Evolutionary conservation across 495 filamentous ascomycete genomes (phyloP).

Genomic region (Xylaria grammica): DNA sequence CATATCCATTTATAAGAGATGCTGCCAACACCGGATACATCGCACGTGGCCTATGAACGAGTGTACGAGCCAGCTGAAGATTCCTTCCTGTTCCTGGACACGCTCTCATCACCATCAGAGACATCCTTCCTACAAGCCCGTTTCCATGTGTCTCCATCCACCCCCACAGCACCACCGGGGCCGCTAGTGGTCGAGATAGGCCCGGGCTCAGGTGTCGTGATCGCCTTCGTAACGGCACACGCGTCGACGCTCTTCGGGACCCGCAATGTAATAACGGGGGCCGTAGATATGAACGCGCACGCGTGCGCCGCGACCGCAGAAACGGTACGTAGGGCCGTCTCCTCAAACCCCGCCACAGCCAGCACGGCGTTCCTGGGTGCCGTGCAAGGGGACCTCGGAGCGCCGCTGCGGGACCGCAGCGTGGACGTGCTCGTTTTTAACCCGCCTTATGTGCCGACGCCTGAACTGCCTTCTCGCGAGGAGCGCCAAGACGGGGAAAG

Average conservation of each 20-base stretch:
- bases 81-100: conserved; percentile 93
- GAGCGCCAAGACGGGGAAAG: background rate
- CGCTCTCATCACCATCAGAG: conserved; percentile 75
- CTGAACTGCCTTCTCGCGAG: conserved; percentile 59
- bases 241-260: conserved; percentile 74
- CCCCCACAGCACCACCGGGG: background rate
- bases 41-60: conserved; percentile 81
- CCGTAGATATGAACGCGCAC: conserved; percentile 80
- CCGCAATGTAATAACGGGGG: conserved; percentile 68
- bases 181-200: conserved; percentile 86
- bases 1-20: conserved; percentile 51
- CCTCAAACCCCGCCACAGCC: conserved; percentile 39
- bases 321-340: conserved; percentile 63
- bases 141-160: background rate
- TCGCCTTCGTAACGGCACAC: conserved; percentile 84
- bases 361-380: conserved; percentile 61
- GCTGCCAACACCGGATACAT: conserved; percentile 91
- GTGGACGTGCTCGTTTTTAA: conserved; percentile 95
- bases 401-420: conserved; percentile 56
- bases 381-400: conserved; percentile 67
- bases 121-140: conserved; percentile 68
- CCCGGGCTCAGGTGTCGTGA: conserved; percentile 86
- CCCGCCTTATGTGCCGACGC: conserved; percentile 91
- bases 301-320: conserved; percentile 72
- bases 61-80: conserved; percentile 96